These are phyloP conservation scores for Penicillium paneum DNA, from an alignment of 2,329 filamentous ascomycete species.

Conservation along the genomic window DNA sequence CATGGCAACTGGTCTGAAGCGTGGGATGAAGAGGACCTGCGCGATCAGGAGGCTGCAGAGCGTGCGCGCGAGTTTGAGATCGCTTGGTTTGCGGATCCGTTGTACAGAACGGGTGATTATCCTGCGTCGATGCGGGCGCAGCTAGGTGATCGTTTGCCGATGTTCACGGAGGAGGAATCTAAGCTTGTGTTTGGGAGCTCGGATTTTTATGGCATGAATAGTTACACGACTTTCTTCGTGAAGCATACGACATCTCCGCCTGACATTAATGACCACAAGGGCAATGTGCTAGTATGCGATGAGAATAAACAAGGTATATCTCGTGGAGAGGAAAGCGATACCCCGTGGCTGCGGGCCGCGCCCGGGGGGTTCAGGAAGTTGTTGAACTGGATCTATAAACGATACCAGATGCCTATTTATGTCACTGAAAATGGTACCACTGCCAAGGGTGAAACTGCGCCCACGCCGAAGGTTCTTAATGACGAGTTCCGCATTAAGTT, in stretches of 20 bases:
- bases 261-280: slow-evolving; percentile 62
- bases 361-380: slow-evolving; percentile 70
- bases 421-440: slow-evolving; percentile 82
- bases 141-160: slow-evolving; percentile 71
- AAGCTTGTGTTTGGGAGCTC: slow-evolving; percentile 71
- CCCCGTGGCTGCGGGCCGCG: slow-evolving; percentile 70
- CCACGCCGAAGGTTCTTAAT: slow-evolving; percentile 64
- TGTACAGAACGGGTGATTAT: slow-evolving; percentile 72
- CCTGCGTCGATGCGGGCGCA: slow-evolving; percentile 74
- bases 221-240: slow-evolving; percentile 80
- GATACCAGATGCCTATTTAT: slow-evolving; percentile 73
- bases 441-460: slow-evolving; percentile 71
- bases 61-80: slow-evolving; percentile 80
- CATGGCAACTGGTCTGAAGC: slow-evolving; percentile 74
- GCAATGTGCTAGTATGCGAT: slow-evolving; percentile 67
- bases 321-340: slow-evolving; percentile 76
- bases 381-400: slow-evolving; percentile 67
- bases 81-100: slow-evolving; percentile 76
- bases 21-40: slow-evolving; percentile 69
- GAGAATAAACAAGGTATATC: slow-evolving; percentile 65
- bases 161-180: slow-evolving; percentile 66
- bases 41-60: slow-evolving; percentile 67
- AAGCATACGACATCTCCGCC: slow-evolving; percentile 59
- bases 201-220: slow-evolving; percentile 87
- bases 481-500: slow-evolving; percentile 75